Conservation (phyloP, 352 stramenopile genomes). For the Pythium brachiatum region DNA sequence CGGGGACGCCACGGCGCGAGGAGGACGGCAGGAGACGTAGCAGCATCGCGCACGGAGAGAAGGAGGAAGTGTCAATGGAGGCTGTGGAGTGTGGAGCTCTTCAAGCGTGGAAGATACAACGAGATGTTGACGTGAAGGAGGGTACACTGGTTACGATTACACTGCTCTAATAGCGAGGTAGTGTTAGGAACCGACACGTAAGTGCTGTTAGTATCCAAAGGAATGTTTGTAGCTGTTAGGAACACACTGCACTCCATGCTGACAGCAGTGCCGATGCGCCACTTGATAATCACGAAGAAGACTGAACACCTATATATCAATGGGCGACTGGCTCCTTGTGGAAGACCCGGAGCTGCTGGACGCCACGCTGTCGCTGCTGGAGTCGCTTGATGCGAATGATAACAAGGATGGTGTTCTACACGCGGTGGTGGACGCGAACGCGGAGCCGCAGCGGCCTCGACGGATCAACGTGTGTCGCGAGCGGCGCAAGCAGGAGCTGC, state of each 20-base stretch:
- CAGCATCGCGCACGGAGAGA: background rate
- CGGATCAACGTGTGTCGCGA: constrained; percentile 23
- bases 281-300: too few species aligned
- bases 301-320: too few species aligned
- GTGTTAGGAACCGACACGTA: too few species aligned
- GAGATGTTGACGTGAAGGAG: background rate
- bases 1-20: background rate
- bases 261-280: too few species aligned
- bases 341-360: constrained; percentile 21
- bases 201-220: too few species aligned
- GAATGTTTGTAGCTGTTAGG: too few species aligned
- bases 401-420: too few species aligned
- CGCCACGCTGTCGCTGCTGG: constrained; percentile 20
- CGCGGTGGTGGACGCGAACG: background rate
- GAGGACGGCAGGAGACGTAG: background rate
- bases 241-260: too few species aligned
- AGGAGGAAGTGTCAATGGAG: background rate
- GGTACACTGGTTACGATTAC: background rate
- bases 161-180: too few species aligned
- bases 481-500: constrained; percentile 34
- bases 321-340: background rate
- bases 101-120: too few species aligned
- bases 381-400: constrained; percentile 16
- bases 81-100: background rate
- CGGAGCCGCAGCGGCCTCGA: background rate